Base-by-base conservation (phyloP, 306 rosid species). In the Hippophae rhamnoides region DNA sequence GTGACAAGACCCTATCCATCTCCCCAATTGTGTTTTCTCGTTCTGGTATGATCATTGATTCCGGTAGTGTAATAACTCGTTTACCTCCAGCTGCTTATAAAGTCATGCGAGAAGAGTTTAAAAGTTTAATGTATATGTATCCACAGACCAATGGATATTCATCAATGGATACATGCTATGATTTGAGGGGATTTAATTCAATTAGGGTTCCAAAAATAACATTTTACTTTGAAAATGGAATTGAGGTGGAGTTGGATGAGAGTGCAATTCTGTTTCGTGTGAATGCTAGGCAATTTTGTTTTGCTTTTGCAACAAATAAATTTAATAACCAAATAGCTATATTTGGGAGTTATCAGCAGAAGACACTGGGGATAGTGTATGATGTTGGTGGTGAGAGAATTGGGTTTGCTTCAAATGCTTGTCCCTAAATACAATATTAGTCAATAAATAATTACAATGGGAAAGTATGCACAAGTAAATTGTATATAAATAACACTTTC, bases 271-370 rank as follows among this genome's bases (percentile, higher is more conserved):
- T 66, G 5, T 3, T 18, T 38, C 43, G 7, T 1, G 38, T 14
- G 31, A 54, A 10, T 13, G 3, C 1, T 9, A 27, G 62, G 6
- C 89, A 84, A 48, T 85, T 54, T 13, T 90, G 97, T 38, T 51
- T 90, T 53, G 97, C 84, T 0, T 86, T 89, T 45, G 87, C 97
- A 0, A 57, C 74, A 0, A 89, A 86, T 23, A 18, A 11, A 0
- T 84, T 72, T 56, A 89, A 72, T 1, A 65, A 69, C 0, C 70
- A 64, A 12, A 6, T 76, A 10, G 56, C 82, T 1, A 83, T 89
- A 1, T 70, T 83, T 2, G 97, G 97, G 40, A 89, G 86, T 63
- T 85, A 81, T 41, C 97, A 89, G 43, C 97, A 89, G 57, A 81
- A 48, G 41, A 78, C 82, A 8, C 6, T 81, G 11, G 65, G 79